Evolutionary conservation across 257 asterid species (phyloP), one percentile per base, ranked within the genome.

Genomic region (Fraxinus anomala): DNA sequence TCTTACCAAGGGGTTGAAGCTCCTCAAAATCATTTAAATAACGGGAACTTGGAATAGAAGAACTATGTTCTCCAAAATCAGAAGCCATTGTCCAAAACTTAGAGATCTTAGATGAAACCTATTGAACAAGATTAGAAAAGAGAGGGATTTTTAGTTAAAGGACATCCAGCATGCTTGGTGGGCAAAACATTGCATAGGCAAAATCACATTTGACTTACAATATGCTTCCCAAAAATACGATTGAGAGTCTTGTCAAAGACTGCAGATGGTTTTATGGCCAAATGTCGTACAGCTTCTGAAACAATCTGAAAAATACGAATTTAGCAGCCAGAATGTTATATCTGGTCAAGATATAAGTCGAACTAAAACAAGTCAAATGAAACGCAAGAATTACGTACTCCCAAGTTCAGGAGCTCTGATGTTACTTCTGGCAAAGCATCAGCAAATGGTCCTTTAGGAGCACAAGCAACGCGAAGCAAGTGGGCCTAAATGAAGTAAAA

Each of bases 21-120:
- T 95, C 99, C 94, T 93, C 98, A 79, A 95, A 95, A 87, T 95
- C 98, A 84, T 83, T 87, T 80, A 91, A 86, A 84, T 93, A 93
- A 49, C 97, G 97, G 33, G 99, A 95, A 84, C 82, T 91, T 82
- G 89, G 88, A 85, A 77, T 77, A 30, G 33, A 30, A 68, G 92
- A 85, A 85, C 86, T 86, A 76, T 85, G 86, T 51, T 79, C 88
- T 79, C 85, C 92, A 63, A 80, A 86, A 76, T 90, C 91, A 80
- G 92, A 76, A 39, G 91, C 81, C 77, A 89, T 85, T 92, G 82
- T 85, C 99, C 99, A 95, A 76, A 95, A 95, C 76, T 80, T 80
- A 26, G 96, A 78, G 70, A 87, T 56, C 81, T 87, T 91, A 36
- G 98, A 90, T 73, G 97, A 89, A 73, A 83, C 75, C 99, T 95